These are phyloP conservation scores for Populus pruinosa DNA, from an alignment of 345 rosid species.

Conservation along the genomic window DNA sequence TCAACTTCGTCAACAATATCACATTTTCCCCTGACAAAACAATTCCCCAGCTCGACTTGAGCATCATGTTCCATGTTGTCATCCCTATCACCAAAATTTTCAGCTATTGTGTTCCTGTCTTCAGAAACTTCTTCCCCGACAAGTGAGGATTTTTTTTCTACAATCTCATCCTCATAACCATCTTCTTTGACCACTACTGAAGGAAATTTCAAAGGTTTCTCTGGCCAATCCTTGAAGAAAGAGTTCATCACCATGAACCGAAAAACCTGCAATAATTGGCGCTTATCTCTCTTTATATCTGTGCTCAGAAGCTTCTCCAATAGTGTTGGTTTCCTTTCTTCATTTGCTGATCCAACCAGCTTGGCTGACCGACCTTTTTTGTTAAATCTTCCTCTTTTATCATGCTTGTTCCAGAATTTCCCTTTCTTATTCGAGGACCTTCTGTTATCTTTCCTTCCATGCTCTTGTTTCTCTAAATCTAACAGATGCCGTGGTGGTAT, in stretches of 20 bases:
- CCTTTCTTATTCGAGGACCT: slow-evolving; percentile 32
- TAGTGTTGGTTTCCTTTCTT: slow-evolving; percentile 53
- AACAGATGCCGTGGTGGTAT: slow-evolving; percentile 63
- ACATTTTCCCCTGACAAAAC: slow-evolving; percentile 2
- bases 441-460: slow-evolving; percentile 25
- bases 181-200: slow-evolving; percentile 47
- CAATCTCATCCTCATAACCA: slow-evolving; percentile 28
- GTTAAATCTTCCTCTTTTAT: slow-evolving; percentile 45
- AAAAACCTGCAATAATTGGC: slow-evolving; percentile 58
- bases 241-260: slow-evolving; percentile 71
- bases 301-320: slow-evolving; percentile 72
- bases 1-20: background rate
- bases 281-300: slow-evolving; percentile 68
- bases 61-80: background rate
- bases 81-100: background rate
- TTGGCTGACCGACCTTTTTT: slow-evolving; percentile 29
- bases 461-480: slow-evolving; percentile 39
- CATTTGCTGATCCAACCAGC: slow-evolving; percentile 23
- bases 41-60: slow-evolving; percentile 4
- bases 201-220: slow-evolving; percentile 60
- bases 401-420: slow-evolving; percentile 38
- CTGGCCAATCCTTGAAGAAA: slow-evolving; percentile 61
- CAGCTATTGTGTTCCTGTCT: slow-evolving; percentile 2
- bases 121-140: slow-evolving; percentile 14
- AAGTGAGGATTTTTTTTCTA: slow-evolving; percentile 24